These are phyloP conservation scores for Pouteria campechiana DNA, from an alignment of 179 eudicot genomes.

Conservation along the genomic window DNA sequence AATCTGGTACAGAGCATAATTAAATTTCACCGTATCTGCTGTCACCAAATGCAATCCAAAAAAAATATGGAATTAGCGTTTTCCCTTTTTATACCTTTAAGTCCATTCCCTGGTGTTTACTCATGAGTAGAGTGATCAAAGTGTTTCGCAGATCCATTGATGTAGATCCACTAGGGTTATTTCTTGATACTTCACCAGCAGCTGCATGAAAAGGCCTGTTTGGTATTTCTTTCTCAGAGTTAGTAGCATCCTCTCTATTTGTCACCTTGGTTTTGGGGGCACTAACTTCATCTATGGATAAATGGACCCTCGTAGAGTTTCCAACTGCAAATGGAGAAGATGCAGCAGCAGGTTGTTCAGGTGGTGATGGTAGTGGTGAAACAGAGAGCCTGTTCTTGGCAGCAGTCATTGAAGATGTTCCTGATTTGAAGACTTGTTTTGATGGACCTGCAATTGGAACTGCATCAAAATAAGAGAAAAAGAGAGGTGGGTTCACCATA, in stretches of 20 bases:
- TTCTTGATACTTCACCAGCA: slow-evolving; percentile 20
- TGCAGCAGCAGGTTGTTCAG: slow-evolving; percentile 33
- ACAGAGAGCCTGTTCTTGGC: slow-evolving; percentile 51
- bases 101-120: slow-evolving; percentile 76
- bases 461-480: slow-evolving; percentile 5
- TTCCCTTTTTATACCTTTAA: slow-evolving; percentile 41
- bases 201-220: slow-evolving; percentile 19
- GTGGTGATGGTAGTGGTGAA: slow-evolving; percentile 78
- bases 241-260: slow-evolving; percentile 24
- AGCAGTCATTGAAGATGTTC: slow-evolving; percentile 30
- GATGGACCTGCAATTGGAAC: slow-evolving; percentile 43
- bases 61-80: neutral
- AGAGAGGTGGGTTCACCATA: no score
- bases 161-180: slow-evolving; percentile 26
- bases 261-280: slow-evolving; percentile 23
- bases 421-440: slow-evolving; percentile 49
- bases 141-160: slow-evolving; percentile 44
- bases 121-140: slow-evolving; percentile 52
- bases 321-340: slow-evolving; percentile 54
- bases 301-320: slow-evolving; percentile 29
- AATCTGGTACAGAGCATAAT: no score
- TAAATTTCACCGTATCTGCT: no score
- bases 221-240: slow-evolving; percentile 36
- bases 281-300: slow-evolving; percentile 20
- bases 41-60: no score